Conservation (phyloP, 768 basidiomycete genomes). For the Termitomyces sp. region DNA sequence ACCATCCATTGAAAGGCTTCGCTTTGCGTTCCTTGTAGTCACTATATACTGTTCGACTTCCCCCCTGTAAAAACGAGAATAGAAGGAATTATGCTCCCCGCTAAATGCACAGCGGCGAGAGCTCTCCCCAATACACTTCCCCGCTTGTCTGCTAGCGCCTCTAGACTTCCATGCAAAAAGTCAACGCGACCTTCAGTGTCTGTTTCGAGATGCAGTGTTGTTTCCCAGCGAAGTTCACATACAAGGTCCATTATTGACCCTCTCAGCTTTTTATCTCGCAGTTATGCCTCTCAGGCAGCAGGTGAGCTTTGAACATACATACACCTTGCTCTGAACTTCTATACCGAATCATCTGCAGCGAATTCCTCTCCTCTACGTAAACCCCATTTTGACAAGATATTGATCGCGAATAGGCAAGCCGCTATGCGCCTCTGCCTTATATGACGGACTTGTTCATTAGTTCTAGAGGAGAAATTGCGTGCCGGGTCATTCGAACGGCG, state of each 20-base stretch:
- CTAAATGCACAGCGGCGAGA: not conserved
- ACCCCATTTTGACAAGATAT: conserved; percentile 19
- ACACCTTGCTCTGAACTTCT: not conserved
- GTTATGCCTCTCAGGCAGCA: not conserved
- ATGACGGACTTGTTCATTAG: conserved; percentile 5
- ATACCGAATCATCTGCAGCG: conserved; percentile 6
- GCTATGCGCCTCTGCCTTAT: conserved; percentile 26
- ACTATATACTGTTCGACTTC: not conserved
- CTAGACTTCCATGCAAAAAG: not conserved
- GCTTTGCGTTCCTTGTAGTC: not conserved
- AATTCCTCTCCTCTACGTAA: conserved; percentile 28
- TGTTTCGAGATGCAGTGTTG: not conserved
- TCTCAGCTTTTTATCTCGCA: not conserved
- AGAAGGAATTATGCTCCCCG: not conserved
- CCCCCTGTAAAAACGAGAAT: not conserved
- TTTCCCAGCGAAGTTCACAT: not conserved
- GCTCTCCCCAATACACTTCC: conserved; percentile 2
- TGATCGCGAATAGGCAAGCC: conserved; percentile 23
- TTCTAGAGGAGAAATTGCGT: conserved; percentile 88
- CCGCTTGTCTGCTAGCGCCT: not conserved
- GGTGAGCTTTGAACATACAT: not conserved
- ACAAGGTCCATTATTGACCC: not conserved
- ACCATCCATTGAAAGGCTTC: not conserved
- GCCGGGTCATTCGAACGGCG: conserved; percentile 89
- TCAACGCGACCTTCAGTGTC: not conserved